Conservation (phyloP, 2,329 filamentous ascomycete species). For the Colletotrichum sp. region DNA sequence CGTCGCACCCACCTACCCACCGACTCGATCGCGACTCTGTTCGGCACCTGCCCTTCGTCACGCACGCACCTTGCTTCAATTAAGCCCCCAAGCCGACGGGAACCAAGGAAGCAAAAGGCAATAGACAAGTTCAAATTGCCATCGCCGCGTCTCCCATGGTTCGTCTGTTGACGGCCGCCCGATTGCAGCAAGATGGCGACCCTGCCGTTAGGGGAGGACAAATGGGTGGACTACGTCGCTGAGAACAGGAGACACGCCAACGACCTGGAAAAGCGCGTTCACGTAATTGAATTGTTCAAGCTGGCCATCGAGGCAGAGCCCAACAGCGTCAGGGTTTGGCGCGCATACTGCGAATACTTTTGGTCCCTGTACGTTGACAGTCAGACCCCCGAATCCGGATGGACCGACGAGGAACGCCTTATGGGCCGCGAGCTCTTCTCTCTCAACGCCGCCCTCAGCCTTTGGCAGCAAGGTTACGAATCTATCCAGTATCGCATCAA, state of each 20-base stretch:
- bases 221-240: constrained; percentile 79
- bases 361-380: constrained; percentile 72
- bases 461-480: constrained; percentile 75
- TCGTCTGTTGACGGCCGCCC: constrained; percentile 17
- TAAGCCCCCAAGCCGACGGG: background rate
- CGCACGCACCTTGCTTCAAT: background rate
- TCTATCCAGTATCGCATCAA: constrained; percentile 76
- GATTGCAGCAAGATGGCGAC: constrained; percentile 45
- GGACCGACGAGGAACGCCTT: constrained; percentile 71
- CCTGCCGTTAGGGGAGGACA: constrained; percentile 73
- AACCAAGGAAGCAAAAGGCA: background rate
- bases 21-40: background rate
- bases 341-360: constrained; percentile 79
- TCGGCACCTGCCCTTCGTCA: background rate
- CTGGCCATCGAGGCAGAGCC: constrained; percentile 74
- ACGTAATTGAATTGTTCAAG: constrained; percentile 74
- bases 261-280: constrained; percentile 70
- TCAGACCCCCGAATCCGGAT: constrained; percentile 59
- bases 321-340: constrained; percentile 76
- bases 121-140: background rate
- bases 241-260: constrained; percentile 68
- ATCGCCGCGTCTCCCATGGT: constrained; percentile 11
- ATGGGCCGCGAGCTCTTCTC: constrained; percentile 76
- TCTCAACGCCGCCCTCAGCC: constrained; percentile 67
- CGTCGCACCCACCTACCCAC: background rate